Evolutionary conservation across 2,329 filamentous ascomycete species (phyloP).

Genomic region (Atkinsonella texensis): DNA sequence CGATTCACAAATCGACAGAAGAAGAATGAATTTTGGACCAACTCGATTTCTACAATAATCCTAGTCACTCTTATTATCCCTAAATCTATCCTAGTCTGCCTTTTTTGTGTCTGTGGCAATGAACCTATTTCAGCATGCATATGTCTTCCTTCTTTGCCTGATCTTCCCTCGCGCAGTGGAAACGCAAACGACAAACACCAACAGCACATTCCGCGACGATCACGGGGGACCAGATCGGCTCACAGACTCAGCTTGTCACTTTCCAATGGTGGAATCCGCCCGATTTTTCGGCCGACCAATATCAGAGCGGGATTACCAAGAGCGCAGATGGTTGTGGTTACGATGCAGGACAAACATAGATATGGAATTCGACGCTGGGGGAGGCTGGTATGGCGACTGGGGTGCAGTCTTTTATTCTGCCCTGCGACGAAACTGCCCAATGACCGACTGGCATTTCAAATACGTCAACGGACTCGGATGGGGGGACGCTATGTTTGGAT

Average conservation of each 20-base stretch:
- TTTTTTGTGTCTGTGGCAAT: neutral
- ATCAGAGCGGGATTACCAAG: neutral
- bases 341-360: neutral
- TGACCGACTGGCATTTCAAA: conserved; percentile 6
- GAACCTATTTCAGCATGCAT: neutral
- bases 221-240: neutral
- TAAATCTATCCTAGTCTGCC: neutral
- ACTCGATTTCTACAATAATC: neutral
- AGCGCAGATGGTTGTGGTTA: neutral
- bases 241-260: neutral
- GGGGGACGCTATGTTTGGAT: conserved; percentile 8
- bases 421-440: neutral
- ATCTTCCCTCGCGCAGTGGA: neutral
- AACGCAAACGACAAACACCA: neutral
- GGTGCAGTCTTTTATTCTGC: neutral
- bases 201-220: neutral
- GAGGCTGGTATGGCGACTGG: neutral
- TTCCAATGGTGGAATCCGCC: neutral
- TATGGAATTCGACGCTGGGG: neutral
- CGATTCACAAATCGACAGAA: neutral
- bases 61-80: neutral
- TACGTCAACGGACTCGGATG: conserved; percentile 10
- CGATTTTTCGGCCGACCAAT: neutral
- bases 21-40: too few relatives aligned
- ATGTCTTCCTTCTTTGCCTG: neutral